These are phyloP conservation scores for Xylaria sp. DNA, from an alignment of 2,329 filamentous ascomycete genomes.

Conservation along the genomic window DNA sequence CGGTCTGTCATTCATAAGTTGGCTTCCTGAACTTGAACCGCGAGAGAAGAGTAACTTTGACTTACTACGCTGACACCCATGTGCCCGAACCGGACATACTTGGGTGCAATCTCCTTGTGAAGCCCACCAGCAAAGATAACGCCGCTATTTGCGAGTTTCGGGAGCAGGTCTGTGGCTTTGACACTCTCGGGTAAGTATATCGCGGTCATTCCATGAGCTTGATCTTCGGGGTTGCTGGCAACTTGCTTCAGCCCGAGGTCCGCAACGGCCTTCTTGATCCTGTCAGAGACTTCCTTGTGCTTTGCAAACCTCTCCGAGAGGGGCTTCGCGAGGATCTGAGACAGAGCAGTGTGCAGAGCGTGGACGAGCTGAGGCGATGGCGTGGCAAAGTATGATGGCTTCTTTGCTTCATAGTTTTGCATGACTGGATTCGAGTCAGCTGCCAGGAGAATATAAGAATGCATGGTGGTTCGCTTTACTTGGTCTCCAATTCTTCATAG, in stretches of 20 bases:
- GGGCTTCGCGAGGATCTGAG: constrained; percentile 84
- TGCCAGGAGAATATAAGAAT: neutral
- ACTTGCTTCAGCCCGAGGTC: constrained; percentile 89
- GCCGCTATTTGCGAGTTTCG: constrained; percentile 84
- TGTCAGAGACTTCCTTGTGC: constrained; percentile 82
- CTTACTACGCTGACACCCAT: constrained; percentile 92
- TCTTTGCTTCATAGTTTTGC: constrained; percentile 98
- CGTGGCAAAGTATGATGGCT: constrained; percentile 97
- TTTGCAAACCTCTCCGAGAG: constrained; percentile 84
- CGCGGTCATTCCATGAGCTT: constrained; percentile 97
- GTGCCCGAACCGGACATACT: constrained; percentile 95
- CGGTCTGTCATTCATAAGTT: constrained; percentile 62
- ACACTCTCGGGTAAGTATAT: constrained; percentile 92
- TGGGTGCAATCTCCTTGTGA: constrained; percentile 93
- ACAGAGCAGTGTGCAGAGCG: constrained; percentile 89
- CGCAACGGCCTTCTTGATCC: constrained; percentile 84
- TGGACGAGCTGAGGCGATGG: constrained; percentile 94
- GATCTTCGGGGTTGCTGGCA: constrained; percentile 84
- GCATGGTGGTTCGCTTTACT: constrained; percentile 63
- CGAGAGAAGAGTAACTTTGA: constrained; percentile 39
- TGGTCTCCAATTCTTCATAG: constrained; percentile 96
- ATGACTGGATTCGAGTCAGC: constrained; percentile 72
- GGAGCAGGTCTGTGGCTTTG: constrained; percentile 83
- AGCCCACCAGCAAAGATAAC: constrained; percentile 95
- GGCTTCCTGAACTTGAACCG: constrained; percentile 35